Conservation (phyloP, 148 eudicot genomes). For the Fagopyrum homotropicum region DNA sequence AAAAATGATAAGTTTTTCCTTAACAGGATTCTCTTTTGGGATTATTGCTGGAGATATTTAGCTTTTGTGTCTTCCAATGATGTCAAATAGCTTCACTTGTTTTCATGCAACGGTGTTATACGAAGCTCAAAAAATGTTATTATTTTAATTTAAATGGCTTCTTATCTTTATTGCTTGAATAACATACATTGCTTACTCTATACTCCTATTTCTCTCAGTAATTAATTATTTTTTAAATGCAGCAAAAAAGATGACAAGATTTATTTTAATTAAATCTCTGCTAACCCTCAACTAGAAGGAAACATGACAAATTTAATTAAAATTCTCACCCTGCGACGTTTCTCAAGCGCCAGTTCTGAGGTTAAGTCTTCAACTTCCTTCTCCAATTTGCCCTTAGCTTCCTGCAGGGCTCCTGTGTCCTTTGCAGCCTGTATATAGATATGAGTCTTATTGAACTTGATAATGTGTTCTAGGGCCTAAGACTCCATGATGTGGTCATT, state of each 20-base stretch:
- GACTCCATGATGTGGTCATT: not conserved
- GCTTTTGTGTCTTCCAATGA: too few relatives aligned
- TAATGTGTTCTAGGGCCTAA: not conserved
- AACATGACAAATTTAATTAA: not conserved
- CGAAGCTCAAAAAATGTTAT: too few relatives aligned
- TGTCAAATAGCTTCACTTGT: too few relatives aligned
- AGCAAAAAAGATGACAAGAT: not conserved
- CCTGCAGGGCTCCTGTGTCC: slow-evolving; percentile 78
- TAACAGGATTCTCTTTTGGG: too few relatives aligned
- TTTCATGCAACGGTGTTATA: too few relatives aligned
- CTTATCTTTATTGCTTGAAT: too few relatives aligned
- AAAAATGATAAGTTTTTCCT: too few relatives aligned
- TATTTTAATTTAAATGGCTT: too few relatives aligned
- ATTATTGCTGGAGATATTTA: too few relatives aligned
- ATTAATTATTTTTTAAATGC: not conserved
- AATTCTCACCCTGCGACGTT: slow-evolving; percentile 59
- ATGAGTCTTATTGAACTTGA: not conserved
- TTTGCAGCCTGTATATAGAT: slow-evolving; percentile 57
- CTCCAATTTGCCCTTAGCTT: slow-evolving; percentile 70
- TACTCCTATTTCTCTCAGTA: not conserved
- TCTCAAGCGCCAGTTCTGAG: slow-evolving; percentile 58
- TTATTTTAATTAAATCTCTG: not conserved
- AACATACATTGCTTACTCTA: not conserved
- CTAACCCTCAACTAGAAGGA: not conserved
- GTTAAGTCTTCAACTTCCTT: slow-evolving; percentile 76